These are phyloP conservation scores for Brassica cretica DNA, from an alignment of 345 rosid species.

Conservation along the genomic window DNA sequence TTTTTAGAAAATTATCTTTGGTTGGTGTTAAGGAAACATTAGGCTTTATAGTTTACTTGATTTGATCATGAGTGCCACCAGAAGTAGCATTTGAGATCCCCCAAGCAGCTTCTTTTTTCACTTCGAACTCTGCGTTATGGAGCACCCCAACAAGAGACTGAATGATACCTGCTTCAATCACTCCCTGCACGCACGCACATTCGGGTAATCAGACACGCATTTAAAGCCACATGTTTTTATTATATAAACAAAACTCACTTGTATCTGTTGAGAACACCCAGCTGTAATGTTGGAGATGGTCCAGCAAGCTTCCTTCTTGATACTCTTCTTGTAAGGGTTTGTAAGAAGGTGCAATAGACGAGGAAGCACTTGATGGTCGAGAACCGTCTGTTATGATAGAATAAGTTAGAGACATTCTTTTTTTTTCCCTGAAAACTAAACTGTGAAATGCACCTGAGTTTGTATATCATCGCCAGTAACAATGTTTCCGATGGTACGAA, in stretches of 20 bases:
- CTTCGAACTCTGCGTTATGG: conserved; percentile 72
- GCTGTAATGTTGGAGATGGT: conserved; percentile 88
- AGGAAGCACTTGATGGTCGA: conserved; percentile 68
- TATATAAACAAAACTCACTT: conserved; percentile 32
- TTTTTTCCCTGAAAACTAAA: neutral
- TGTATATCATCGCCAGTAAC: conserved; percentile 81
- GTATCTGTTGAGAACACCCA: conserved; percentile 54
- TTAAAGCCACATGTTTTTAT: no score
- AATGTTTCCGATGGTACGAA: conserved; percentile 83
- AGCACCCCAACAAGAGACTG: conserved; percentile 59
- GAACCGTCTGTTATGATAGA: conserved; percentile 48
- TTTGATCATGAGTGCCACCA: conserved; percentile 72
- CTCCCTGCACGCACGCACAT: conserved; percentile 49
- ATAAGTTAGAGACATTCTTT: neutral
- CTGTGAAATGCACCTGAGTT: conserved; percentile 60
- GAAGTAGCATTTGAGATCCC: conserved; percentile 78
- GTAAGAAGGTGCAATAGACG: conserved; percentile 58
- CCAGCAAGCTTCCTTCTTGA: conserved; percentile 95
- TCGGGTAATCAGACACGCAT: neutral
- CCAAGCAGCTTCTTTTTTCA: conserved; percentile 90
- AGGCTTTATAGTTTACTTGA: conserved; percentile 48
- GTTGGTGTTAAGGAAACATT: neutral
- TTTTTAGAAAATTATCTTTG: neutral
- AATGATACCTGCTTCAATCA: conserved; percentile 61
- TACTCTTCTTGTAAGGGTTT: conserved; percentile 68